phyloP scores from a whole-genome alignment of 148 eudicot species.

The Arbutus unedo region DNA sequence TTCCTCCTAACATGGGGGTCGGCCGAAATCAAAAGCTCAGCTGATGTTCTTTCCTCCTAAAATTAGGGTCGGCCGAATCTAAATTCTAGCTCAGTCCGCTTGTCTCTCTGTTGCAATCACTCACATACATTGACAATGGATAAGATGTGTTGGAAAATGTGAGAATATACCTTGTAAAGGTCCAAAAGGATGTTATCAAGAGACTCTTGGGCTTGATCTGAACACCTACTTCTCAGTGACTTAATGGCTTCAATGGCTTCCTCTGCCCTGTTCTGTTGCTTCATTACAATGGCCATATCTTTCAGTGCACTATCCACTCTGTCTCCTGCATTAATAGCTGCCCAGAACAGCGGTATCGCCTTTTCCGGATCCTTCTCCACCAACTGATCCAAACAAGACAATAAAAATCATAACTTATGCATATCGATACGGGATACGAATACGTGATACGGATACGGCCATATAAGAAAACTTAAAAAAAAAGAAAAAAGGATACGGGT shows the following conservation, averaged over 20 bases:
- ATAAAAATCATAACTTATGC: background rate
- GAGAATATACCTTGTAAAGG: conserved; percentile 66
- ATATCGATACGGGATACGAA: no score
- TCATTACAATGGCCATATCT: conserved; percentile 99
- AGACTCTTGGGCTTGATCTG: conserved; percentile 97
- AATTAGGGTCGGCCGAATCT: no score
- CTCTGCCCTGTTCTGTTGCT: conserved; percentile 90
- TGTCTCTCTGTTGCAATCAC: no score
- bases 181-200: conserved; percentile 94
- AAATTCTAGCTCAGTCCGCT: no score
- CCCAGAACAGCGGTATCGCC: conserved; percentile 96
- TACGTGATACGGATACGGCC: no score
- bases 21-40: no score
- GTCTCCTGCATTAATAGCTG: conserved; percentile 95
- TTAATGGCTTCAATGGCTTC: conserved; percentile 96
- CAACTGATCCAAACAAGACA: conserved; percentile 39
- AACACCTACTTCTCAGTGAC: conserved; percentile 70
- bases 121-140: no score
- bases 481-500: no score
- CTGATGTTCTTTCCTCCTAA: no score
- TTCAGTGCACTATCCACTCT: conserved; percentile 95
- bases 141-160: background rate
- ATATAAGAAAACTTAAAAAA: no score
- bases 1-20: no score
- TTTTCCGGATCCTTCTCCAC: conserved; percentile 98